phyloP scores from a whole-genome alignment of 208 protist species.

The Naegleria fowleri region DNA sequence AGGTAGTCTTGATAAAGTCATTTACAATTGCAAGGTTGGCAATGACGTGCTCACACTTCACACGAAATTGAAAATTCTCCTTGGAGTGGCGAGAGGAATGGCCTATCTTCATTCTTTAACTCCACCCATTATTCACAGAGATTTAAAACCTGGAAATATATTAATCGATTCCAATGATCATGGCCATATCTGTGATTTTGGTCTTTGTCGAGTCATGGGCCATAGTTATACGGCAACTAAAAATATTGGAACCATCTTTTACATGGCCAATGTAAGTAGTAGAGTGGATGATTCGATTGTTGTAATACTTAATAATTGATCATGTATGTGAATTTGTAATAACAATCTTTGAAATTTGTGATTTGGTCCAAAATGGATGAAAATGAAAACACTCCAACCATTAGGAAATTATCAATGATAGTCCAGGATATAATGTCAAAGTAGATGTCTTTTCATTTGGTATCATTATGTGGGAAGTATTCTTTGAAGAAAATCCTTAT shows the following conservation, averaged over 20 bases:
- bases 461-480: conserved; percentile 19
- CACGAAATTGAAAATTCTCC: neutral
- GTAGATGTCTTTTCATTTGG: neutral
- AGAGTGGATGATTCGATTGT: too few relatives aligned
- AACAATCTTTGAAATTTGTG: too few relatives aligned
- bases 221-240: neutral
- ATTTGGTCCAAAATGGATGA: too few relatives aligned
- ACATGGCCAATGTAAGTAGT: neutral
- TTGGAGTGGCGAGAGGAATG: neutral
- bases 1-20: neutral
- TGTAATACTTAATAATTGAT: too few relatives aligned
- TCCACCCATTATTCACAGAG: neutral
- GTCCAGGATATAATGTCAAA: neutral
- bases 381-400: too few relatives aligned
- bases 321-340: too few relatives aligned
- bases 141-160: neutral
- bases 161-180: neutral
- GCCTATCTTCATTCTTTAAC: neutral
- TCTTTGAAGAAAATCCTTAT: neutral
- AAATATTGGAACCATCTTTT: neutral
- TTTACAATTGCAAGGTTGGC: neutral
- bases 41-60: neutral
- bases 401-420: neutral
- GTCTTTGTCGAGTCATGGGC: neutral
- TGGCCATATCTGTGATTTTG: neutral